phyloP scores from a whole-genome alignment of 192 early-diverging fungal species.

The Podila verticillata region DNA sequence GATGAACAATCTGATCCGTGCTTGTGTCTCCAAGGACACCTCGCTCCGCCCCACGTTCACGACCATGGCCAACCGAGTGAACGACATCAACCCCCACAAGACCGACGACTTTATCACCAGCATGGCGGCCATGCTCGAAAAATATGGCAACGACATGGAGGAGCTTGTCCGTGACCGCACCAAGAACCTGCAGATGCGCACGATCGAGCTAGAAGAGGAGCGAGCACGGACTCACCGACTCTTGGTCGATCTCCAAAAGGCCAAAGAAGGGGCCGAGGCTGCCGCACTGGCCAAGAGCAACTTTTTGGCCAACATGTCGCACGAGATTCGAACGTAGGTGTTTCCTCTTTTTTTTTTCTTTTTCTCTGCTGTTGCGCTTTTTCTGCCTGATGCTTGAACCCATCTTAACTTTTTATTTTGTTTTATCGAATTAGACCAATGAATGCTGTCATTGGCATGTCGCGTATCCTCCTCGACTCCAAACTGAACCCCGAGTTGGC shows the following conservation, averaged over 20 bases:
- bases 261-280: conserved; percentile 61
- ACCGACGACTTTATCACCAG: conserved; percentile 51
- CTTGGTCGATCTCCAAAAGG: conserved; percentile 52
- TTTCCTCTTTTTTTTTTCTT: background rate
- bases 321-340: conserved; percentile 51
- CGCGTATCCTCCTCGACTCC: conserved; percentile 72
- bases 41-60: conserved; percentile 37
- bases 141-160: conserved; percentile 61
- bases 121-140: conserved; percentile 57
- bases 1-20: conserved; percentile 34
- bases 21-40: conserved; percentile 26
- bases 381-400: background rate
- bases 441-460: conserved; percentile 80
- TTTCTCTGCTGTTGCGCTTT: background rate
- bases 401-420: background rate
- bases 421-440: conserved; percentile 62
- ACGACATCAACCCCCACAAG: conserved; percentile 52
- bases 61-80: conserved; percentile 32
- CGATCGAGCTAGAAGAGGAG: conserved; percentile 54
- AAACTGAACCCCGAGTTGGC: conserved; percentile 74
- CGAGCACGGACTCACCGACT: conserved; percentile 47
- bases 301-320: conserved; percentile 85
- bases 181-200: conserved; percentile 51
- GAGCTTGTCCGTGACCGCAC: conserved; percentile 52
- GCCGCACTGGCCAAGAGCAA: conserved; percentile 57